Conservation (phyloP, 257 asterid genomes). For the Nicotiana knightiana region DNA sequence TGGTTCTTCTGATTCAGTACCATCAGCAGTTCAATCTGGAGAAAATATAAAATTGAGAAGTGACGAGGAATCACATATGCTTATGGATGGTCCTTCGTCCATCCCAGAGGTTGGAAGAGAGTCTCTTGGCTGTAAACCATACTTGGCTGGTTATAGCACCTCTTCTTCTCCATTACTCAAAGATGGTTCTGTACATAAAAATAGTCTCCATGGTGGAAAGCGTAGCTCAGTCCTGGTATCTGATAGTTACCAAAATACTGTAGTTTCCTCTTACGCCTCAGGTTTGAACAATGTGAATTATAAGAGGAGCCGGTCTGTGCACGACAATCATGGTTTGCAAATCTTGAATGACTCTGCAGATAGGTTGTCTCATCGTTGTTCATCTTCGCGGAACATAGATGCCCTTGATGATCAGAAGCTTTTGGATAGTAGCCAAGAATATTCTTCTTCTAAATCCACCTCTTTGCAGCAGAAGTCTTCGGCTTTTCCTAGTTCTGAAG, state of each 20-base stretch:
- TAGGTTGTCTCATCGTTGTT: conserved; percentile 34
- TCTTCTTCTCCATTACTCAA: conserved; percentile 29
- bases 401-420: conserved; percentile 28
- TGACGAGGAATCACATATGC: conserved; percentile 24
- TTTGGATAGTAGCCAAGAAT: conserved; percentile 30
- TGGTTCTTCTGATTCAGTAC: conserved; percentile 37
- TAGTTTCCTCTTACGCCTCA: conserved; percentile 24
- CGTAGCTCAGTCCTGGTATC: conserved; percentile 10
- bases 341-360: conserved; percentile 24
- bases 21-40: conserved; percentile 34
- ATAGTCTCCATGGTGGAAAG: conserved; percentile 12
- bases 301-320: conserved; percentile 21
- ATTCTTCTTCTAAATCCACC: conserved; percentile 34
- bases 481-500: conserved; percentile 38
- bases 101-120: conserved; percentile 21
- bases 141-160: conserved; percentile 21
- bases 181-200: conserved; percentile 33
- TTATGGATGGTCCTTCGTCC: conserved; percentile 16
- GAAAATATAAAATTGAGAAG: conserved; percentile 30
- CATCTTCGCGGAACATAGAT: conserved; percentile 38
- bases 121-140: conserved; percentile 22
- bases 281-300: conserved; percentile 21
- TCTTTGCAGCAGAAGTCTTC: conserved; percentile 36
- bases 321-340: conserved; percentile 17
- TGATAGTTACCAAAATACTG: conserved; percentile 22